Evolutionary conservation across 2,329 filamentous ascomycete species (phyloP), one percentile per base, ranked within the genome.

Genomic region (Cryphonectria carpinicola): DNA sequence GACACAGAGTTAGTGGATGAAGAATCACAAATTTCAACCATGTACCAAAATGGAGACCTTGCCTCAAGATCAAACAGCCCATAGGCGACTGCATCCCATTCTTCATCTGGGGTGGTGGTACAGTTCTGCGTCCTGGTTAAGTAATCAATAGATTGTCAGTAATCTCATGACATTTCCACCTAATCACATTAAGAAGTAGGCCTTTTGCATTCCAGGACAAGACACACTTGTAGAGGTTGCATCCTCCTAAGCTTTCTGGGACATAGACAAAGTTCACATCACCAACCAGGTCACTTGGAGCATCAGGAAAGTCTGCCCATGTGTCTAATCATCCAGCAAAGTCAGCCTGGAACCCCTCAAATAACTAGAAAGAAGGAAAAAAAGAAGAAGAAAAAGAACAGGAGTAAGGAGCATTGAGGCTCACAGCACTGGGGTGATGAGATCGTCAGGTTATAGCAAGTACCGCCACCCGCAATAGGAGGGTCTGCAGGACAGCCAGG

Each of bases 391-490:
- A 13, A 7, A 46, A 28, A 8, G 32, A 7, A 11, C n/a, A 39
- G 37, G 32, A 32, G 13, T 10, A 39, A 32, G 1, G 3, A 22
- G 14, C 14, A 6, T n/a, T 2, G 43, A 35, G 28, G 3, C 54
- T n/a, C 41, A 67, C 66, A 67, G 25, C 66, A 67, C 28, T 46
- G 43, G 14, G n/a, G 32, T 1, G 66, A 32, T 32, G 54, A n/a
- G 25, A 67, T 49, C 4, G 54, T 61, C 56, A 67, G 28, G 41
- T 62, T 67, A 39, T 67, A 67, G 39, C 66, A 67, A n/a, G 56
- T 62, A 4, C 66, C 66, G 14, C 37, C 49, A 19, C 66, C 66
- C 25, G 66, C 13, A 14, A 35, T 17, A 19, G 66, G 66, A 56
- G 39, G 8, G 6, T 43, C 11, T 37, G 13, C 66, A 43, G 66